phyloP scores from a whole-genome alignment of 768 basidiomycete genomes.

The Lentinula edodes region DNA sequence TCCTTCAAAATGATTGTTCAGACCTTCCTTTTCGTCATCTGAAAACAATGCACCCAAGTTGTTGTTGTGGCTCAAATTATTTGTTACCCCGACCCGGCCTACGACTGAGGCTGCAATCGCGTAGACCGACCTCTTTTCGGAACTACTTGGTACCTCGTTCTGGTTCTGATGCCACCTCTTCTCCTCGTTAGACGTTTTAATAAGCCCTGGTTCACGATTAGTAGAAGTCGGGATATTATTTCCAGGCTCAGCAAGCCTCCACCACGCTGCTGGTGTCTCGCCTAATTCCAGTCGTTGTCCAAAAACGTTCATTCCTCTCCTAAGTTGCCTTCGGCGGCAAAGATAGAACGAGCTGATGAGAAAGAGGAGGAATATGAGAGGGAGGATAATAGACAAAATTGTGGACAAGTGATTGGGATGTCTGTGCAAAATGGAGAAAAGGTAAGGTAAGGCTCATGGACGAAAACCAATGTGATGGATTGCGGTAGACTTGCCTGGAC shows the following conservation, averaged over 20 bases:
- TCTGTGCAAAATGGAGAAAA: not conserved
- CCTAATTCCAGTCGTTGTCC: conserved; percentile 5
- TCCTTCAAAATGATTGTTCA: not conserved
- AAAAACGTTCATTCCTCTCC: conserved; percentile 3
- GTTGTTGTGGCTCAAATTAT: not conserved
- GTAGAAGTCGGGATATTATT: not conserved
- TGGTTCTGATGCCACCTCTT: not conserved
- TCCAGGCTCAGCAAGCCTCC: not conserved
- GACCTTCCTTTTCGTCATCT: not conserved
- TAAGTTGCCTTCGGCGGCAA: conserved; percentile 1
- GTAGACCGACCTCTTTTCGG: not conserved
- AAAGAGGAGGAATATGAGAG: not conserved
- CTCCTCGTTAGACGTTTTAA: not conserved
- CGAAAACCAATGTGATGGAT: not conserved
- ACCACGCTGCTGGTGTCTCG: conserved; percentile 4
- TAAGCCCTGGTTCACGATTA: not conserved
- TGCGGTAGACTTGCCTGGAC: not conserved
- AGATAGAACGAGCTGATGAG: not conserved
- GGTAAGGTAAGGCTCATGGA: not conserved
- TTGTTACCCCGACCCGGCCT: not conserved
- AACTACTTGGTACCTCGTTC: not conserved
- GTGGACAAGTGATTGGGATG: not conserved
- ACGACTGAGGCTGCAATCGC: not conserved
- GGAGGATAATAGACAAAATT: not conserved
- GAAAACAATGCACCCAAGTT: not conserved